phyloP scores from a whole-genome alignment of 163 green algal genomes.

The Scenedesmus sp. region DNA sequence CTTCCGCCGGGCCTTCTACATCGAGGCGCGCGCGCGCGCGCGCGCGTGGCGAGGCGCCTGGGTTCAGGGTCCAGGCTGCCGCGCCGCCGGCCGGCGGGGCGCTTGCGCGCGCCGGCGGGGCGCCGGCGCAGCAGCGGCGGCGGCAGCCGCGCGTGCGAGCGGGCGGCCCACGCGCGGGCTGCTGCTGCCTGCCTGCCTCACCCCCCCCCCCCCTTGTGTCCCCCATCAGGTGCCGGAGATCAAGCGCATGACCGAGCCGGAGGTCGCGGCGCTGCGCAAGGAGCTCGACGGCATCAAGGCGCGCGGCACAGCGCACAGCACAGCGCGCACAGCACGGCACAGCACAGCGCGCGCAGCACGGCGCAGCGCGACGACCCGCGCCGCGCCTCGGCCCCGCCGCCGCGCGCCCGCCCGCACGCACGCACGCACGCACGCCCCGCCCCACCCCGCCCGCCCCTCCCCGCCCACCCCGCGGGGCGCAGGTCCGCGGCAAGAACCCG shows the following conservation, averaged over 20 bases:
- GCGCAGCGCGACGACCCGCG: neutral
- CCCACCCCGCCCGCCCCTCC: too few relatives aligned
- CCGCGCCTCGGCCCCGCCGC: neutral
- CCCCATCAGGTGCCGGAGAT: slow-evolving; percentile 68
- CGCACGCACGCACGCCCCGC: too few relatives aligned
- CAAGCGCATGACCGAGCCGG: slow-evolving; percentile 72
- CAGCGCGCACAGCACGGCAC: too few relatives aligned
- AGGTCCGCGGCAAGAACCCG: slow-evolving; percentile 84
- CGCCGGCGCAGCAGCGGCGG: neutral
- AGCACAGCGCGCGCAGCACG: too few relatives aligned
- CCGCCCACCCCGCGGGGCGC: too few relatives aligned
- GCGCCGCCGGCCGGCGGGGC: neutral
- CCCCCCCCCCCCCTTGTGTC: neutral
- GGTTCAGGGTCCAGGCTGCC: too few relatives aligned
- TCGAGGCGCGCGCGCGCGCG: slow-evolving; percentile 62
- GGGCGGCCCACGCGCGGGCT: neutral
- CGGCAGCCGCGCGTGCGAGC: neutral
- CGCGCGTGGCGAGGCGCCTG: too few relatives aligned
- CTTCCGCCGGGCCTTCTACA: slow-evolving; percentile 96
- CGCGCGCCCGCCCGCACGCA: too few relatives aligned
- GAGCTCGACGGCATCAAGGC: slow-evolving; percentile 92
- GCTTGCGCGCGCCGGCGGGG: neutral
- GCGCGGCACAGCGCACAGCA: neutral
- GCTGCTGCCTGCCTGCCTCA: neutral
- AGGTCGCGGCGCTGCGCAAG: slow-evolving; percentile 80